Conservation (phyloP, 208 protist species). For the Naegleria fowleri region DNA sequence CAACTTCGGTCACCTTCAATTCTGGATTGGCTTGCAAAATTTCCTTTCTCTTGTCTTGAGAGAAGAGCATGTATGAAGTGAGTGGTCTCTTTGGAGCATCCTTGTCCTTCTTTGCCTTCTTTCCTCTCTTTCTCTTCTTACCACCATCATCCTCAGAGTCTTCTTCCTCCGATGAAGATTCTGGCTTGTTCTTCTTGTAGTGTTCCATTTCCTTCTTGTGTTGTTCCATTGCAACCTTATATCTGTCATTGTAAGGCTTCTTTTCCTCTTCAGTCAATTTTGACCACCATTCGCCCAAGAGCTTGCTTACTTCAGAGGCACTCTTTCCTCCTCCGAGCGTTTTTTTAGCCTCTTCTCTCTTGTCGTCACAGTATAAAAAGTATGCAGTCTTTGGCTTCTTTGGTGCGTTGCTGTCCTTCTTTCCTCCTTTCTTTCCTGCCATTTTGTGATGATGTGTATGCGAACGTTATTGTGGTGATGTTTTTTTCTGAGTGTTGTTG, state of each 20-base stretch:
- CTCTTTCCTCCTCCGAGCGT: not conserved
- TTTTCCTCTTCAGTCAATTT: not conserved
- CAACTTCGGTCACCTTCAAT: not conserved
- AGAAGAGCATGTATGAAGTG: not conserved
- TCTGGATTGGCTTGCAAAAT: not conserved
- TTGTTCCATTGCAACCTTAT: too few relatives aligned
- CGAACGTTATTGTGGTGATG: not conserved
- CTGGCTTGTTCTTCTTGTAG: slow-evolving; percentile 5
- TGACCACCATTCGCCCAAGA: not conserved
- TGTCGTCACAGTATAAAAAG: not conserved
- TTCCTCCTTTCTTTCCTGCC: not conserved
- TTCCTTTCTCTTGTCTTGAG: not conserved
- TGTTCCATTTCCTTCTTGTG: not conserved
- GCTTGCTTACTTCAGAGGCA: not conserved
- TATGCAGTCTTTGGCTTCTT: slow-evolving; percentile 8
- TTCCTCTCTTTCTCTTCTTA: not conserved
- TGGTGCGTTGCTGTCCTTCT: slow-evolving; percentile 10
- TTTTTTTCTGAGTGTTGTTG: too few relatives aligned
- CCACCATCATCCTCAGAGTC: not conserved
- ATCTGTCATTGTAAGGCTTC: not conserved
- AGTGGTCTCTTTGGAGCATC: slow-evolving; percentile 20
- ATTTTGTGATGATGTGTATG: not conserved
- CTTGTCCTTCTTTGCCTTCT: not conserved
- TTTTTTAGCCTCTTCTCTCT: not conserved
- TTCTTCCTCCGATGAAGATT: not conserved